Base-by-base conservation (phyloP, 768 basidiomycete genomes). In the Termitomyces sp. region DNA sequence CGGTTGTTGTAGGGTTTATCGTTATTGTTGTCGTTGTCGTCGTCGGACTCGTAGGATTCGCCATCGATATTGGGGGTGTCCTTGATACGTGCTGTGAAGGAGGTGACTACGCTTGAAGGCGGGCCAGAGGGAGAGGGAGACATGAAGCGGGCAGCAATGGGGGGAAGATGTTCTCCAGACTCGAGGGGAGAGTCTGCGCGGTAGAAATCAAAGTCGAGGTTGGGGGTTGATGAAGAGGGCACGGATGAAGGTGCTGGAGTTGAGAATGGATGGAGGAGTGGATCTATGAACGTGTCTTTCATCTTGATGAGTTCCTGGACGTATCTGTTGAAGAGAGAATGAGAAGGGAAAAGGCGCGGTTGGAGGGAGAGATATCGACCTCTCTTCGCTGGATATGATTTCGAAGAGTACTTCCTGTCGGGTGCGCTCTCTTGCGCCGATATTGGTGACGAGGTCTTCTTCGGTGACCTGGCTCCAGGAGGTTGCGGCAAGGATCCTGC, bases 351-450 rank as follows among this genome's bases (percentile, higher is more conserved):
- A 48, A 30, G 19, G 41, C 10, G 7, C 5, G 19, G 8, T 30
- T 45, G 31, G 44, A 26, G 72, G 14, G 37, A 35, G 37, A 35
- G 14, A 44, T 82, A 50, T 65, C 4, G 52, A 92, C 91, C 94
- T 85, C 70, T 98, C 94, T 73, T 98, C 95, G 62, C 91, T 94
- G 31, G 90, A 88, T 49, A 98, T 94, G 62, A 98, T 98, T 75
- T 98, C 95, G 77, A 93, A 97, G 28, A 98, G 71, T 6, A 98
- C 95, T 73, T 98, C 95, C 71, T 98, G 95, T 52, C 95, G 83
- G 40, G 95, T 97, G 56, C 95, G 84, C 69, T 98, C 95, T 58
- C 92, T 84, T 45, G 92, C 86, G n/a, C 94, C 92, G 37, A 98
- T 77, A 67, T 98, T 93, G 45, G 87, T 86, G 19, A 98, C 91